Conservation (phyloP, 257 asterid species). For the Penstemon davidsonii region DNA sequence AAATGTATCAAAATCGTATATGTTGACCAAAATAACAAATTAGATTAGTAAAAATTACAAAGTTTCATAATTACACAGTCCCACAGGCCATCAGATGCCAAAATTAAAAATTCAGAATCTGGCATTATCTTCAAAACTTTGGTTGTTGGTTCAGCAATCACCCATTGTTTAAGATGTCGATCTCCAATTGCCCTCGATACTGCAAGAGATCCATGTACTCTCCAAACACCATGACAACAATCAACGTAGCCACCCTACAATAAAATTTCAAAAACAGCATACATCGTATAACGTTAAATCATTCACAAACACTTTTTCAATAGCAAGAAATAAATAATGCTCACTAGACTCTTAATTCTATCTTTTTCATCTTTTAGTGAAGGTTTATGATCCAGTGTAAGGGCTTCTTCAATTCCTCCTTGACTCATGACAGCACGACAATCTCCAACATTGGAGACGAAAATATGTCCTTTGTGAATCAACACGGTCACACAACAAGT, state of each 20-base stretch:
- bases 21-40: background rate
- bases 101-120: constrained; percentile 68
- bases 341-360: constrained; percentile 62
- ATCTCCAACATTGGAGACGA: constrained; percentile 82
- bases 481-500: constrained; percentile 72
- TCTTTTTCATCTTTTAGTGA: constrained; percentile 61
- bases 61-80: constrained; percentile 47
- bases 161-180: constrained; percentile 71
- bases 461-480: constrained; percentile 58
- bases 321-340: constrained; percentile 3
- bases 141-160: constrained; percentile 70
- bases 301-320: background rate
- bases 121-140: constrained; percentile 44
- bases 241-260: constrained; percentile 83
- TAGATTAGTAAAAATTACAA: background rate
- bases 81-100: constrained; percentile 94
- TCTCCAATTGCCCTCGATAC: constrained; percentile 84
- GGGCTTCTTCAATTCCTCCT: constrained; percentile 72
- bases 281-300: constrained; percentile 1
- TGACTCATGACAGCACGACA: constrained; percentile 81
- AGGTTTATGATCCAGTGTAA: constrained; percentile 74
- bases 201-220: constrained; percentile 83
- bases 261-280: constrained; percentile 13
- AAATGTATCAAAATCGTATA: constrained; percentile 19
- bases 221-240: constrained; percentile 76